Conservation (phyloP, 176 grass and related monocot species). For the Saccharum officinarum region DNA sequence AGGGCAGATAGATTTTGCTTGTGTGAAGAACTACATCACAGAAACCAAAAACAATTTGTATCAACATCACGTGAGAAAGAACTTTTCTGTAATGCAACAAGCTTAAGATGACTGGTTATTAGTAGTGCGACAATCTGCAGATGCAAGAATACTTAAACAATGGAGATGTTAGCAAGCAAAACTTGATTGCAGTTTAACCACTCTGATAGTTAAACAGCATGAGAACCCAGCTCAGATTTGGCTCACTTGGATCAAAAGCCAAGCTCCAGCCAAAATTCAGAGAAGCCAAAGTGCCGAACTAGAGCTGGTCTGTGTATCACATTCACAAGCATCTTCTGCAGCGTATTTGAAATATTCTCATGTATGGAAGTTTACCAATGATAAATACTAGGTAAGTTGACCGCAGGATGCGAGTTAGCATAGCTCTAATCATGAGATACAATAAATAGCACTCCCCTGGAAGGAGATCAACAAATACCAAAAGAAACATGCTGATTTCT, state of each 20-base stretch:
- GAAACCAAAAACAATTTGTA: slow-evolving; percentile 39
- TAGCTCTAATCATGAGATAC: neutral
- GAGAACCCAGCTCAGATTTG: slow-evolving; percentile 10
- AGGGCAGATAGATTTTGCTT: slow-evolving; percentile 89
- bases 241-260: slow-evolving; percentile 2
- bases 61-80: slow-evolving; percentile 21
- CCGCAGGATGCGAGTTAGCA: neutral
- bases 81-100: slow-evolving; percentile 3
- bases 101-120: neutral
- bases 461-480: slow-evolving; percentile 23
- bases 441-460: neutral
- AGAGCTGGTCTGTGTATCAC: neutral
- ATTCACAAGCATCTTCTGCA: neutral
- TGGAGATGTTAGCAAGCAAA: neutral
- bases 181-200: slow-evolving; percentile 11
- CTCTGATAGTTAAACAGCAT: slow-evolving; percentile 18
- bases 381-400: neutral
- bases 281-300: neutral
- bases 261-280: neutral
- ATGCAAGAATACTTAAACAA: slow-evolving; percentile 12
- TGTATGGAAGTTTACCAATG: neutral
- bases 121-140: neutral
- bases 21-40: slow-evolving; percentile 80
- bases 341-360: neutral
- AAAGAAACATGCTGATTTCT: slow-evolving; percentile 13